phyloP scores from a whole-genome alignment of 129 eudicot genomes.

The Escallonia herrerae region DNA sequence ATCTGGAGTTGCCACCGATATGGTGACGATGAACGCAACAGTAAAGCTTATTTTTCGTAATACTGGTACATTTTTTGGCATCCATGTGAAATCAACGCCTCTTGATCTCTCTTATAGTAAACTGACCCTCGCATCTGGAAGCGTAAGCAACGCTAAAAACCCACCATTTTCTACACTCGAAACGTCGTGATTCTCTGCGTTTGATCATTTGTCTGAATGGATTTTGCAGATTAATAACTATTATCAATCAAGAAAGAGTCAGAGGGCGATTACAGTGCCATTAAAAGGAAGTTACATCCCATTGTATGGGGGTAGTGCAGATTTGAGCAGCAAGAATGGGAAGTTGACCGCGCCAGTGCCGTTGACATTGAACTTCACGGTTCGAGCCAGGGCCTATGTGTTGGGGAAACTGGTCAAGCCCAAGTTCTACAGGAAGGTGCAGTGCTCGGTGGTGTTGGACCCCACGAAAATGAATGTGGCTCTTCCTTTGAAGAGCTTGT shows the following conservation, averaged over 20 bases:
- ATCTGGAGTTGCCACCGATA: constrained; percentile 85
- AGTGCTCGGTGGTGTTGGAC: constrained; percentile 48
- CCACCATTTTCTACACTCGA: no score
- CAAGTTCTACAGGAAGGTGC: constrained; percentile 55
- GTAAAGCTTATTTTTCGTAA: constrained; percentile 56
- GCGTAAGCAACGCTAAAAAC: constrained; percentile 36
- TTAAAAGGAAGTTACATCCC: constrained; percentile 57
- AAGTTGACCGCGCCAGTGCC: constrained; percentile 60
- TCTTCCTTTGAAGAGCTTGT: constrained; percentile 49
- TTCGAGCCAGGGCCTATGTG: constrained; percentile 76
- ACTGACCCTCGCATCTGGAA: constrained; percentile 67
- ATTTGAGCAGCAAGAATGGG: constrained; percentile 45
- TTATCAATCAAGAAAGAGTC: constrained; percentile 77
- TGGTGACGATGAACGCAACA: constrained; percentile 72
- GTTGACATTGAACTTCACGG: constrained; percentile 46
- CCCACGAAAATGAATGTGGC: constrained; percentile 60
- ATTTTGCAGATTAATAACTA: constrained; percentile 60
- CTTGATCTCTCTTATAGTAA: constrained; percentile 57
- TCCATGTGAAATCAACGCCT: constrained; percentile 78
- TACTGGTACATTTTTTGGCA: constrained; percentile 85
- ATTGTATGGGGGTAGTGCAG: constrained; percentile 67
- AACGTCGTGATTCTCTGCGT: neutral
- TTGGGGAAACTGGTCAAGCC: constrained; percentile 82
- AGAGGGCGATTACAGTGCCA: constrained; percentile 42
- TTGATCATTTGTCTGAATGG: constrained; percentile 2